Percentiles rank a stretch among this genome's conserved stretches.
Conservation (phyloP, 2,329 filamentous ascomycete genomes). For the Hymenoscyphus salicellus region DNA sequence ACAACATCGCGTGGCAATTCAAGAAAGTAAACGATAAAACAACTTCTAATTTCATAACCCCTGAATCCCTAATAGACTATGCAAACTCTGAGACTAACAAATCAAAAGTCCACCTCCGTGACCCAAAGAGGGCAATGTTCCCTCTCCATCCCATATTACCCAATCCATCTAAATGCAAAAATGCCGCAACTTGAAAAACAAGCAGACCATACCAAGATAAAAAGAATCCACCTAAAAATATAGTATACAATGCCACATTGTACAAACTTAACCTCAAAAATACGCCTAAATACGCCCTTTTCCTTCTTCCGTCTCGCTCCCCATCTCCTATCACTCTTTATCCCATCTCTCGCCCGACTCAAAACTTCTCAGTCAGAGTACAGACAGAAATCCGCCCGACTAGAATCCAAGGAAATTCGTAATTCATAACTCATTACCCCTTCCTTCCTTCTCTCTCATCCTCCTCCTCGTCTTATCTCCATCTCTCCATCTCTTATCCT, state of each 20-base stretch:
- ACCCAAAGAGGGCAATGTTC: neutral
- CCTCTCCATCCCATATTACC: neutral
- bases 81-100: too few relatives aligned
- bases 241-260: neutral
- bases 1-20: too few relatives aligned
- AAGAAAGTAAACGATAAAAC: too few relatives aligned
- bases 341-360: neutral
- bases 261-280: neutral
- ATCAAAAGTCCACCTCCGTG: neutral
- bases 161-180: neutral
- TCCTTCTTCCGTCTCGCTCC: neutral
- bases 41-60: too few relatives aligned
- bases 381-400: neutral
- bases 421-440: slow-evolving; percentile 3
- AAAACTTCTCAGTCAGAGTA: neutral
- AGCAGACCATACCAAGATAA: neutral
- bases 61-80: too few relatives aligned
- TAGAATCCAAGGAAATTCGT: slow-evolving; percentile 6
- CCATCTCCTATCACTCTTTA: neutral
- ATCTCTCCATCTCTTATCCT: neutral
- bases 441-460: neutral
- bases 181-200: neutral
- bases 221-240: neutral
- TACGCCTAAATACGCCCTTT: neutral
- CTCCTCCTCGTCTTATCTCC: neutral